Percentiles rank a stretch among this genome's conserved stretches.
Evolutionary conservation across 345 rosid genomes (phyloP).

Genomic region (Ceriops zippeliana): DNA sequence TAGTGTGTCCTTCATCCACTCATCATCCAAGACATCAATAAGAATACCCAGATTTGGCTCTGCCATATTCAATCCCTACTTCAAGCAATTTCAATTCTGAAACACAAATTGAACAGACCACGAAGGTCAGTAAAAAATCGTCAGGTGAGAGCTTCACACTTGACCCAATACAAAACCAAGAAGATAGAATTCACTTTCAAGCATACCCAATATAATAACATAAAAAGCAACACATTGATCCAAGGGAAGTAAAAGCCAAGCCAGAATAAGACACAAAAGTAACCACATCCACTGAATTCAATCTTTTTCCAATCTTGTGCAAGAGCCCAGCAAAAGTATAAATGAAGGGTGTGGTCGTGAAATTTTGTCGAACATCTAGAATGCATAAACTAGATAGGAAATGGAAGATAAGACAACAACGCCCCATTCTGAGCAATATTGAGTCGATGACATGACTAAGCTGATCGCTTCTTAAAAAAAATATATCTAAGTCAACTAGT

Average conservation of each 20-base stretch:
- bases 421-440: no score
- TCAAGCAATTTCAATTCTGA: constrained; percentile 8
- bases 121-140: background rate
- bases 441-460: no score
- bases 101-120: background rate
- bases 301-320: background rate
- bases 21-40: constrained; percentile 86
- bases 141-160: background rate
- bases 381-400: background rate
- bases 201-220: background rate
- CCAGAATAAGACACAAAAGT: no score
- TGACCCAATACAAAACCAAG: background rate
- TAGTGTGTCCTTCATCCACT: constrained; percentile 93
- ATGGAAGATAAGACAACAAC: no score
- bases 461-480: no score
- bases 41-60: constrained; percentile 75
- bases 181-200: background rate
- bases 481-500: no score
- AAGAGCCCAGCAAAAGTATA: background rate
- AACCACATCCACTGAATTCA: no score
- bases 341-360: background rate
- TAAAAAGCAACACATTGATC: no score
- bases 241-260: no score
- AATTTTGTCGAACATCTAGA: background rate
- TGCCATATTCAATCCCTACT: constrained; percentile 42